phyloP scores from a whole-genome alignment of 1,139 yeast species.

The Candida freyschussii region DNA sequence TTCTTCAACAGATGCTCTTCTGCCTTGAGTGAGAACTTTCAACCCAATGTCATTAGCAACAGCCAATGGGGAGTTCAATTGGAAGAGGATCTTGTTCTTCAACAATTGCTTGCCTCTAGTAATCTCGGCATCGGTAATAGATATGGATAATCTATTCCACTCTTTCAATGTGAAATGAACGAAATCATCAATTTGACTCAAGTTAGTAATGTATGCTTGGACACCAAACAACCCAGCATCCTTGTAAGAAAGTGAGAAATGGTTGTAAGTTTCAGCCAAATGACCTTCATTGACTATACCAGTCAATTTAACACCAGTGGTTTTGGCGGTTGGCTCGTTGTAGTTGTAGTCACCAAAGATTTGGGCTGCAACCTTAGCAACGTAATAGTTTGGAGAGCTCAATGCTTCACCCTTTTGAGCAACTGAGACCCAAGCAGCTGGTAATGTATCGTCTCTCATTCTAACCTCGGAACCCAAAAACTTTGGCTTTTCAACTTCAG shows the following conservation, averaged over 20 bases:
- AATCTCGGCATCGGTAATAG: slow-evolving; percentile 72
- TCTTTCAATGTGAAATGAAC: slow-evolving; percentile 75
- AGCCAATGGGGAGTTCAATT: slow-evolving; percentile 43
- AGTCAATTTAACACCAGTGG: slow-evolving; percentile 83
- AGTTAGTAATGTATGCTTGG: slow-evolving; percentile 58
- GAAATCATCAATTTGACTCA: slow-evolving; percentile 62
- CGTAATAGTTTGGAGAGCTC: slow-evolving; percentile 58
- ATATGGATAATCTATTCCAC: slow-evolving; percentile 79
- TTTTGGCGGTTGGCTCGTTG: slow-evolving; percentile 46
- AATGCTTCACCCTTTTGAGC: slow-evolving; percentile 70
- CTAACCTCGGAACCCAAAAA: slow-evolving; percentile 84
- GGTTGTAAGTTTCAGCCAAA: slow-evolving; percentile 64
- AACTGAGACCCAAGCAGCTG: slow-evolving; percentile 71
- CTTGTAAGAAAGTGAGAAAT: slow-evolving; percentile 66
- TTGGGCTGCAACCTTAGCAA: slow-evolving; percentile 70
- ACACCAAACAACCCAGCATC: slow-evolving; percentile 85
- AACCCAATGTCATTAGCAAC: slow-evolving; percentile 56
- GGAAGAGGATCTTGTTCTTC: slow-evolving; percentile 54
- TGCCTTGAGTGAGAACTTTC: slow-evolving; percentile 56
- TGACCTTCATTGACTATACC: slow-evolving; percentile 68
- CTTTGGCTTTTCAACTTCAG: slow-evolving; percentile 40
- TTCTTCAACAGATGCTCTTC: slow-evolving; percentile 56
- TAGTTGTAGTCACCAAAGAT: slow-evolving; percentile 60
- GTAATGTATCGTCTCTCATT: slow-evolving; percentile 82
- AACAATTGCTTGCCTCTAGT: slow-evolving; percentile 70